These are phyloP conservation scores for Botrytis sinoallii DNA, from an alignment of 2,329 filamentous ascomycete species.

Conservation along the genomic window DNA sequence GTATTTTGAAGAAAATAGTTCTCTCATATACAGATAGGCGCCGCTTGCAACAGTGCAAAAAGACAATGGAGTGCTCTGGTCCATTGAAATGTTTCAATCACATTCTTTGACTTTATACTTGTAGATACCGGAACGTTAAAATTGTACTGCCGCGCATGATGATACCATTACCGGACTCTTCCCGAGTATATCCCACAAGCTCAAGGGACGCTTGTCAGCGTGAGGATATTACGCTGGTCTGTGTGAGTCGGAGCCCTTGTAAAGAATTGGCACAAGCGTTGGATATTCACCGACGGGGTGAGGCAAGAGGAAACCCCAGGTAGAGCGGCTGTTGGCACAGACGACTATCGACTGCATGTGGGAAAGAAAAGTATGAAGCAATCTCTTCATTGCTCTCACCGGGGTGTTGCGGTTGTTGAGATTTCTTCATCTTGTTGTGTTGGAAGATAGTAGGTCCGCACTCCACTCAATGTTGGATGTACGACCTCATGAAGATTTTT, in stretches of 20 bases:
- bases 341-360: neutral
- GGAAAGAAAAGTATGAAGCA: neutral
- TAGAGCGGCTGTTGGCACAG: slow-evolving; percentile 5
- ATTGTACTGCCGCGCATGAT: slow-evolving; percentile 4
- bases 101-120: slow-evolving; percentile 1
- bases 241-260: slow-evolving; percentile 1
- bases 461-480: neutral
- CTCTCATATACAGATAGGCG: neutral
- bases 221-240: slow-evolving; percentile 10
- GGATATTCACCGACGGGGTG: slow-evolving; percentile 9
- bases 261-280: neutral
- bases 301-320: neutral
- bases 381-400: neutral
- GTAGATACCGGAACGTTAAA: neutral
- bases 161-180: neutral
- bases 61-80: neutral
- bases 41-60: slow-evolving; percentile 11
- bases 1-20: neutral
- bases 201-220: neutral
- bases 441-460: neutral
- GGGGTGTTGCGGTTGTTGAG: neutral
- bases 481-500: neutral
- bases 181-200: neutral
- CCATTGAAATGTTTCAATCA: slow-evolving; percentile 11
- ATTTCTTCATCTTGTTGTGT: neutral